Conservation (phyloP, 352 stramenopile species). For the Thalassiosira exigua region DNA sequence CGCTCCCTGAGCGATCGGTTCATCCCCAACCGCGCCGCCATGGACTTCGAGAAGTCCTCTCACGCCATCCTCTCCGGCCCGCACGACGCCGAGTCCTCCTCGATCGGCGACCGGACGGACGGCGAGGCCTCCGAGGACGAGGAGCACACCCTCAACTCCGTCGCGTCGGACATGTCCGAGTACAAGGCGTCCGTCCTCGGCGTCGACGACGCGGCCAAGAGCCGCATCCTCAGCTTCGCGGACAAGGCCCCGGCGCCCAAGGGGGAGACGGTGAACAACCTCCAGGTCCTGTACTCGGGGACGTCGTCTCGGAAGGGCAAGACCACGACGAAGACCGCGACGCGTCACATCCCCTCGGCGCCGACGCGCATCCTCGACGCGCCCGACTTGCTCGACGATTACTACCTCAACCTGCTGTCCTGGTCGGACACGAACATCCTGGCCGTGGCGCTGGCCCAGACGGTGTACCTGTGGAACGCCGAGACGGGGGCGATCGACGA, state of each 20-base stretch:
- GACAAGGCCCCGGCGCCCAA: constrained; percentile 94
- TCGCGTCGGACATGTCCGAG: constrained; percentile 51
- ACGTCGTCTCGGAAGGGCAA: constrained; percentile 79
- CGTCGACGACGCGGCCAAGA: constrained; percentile 53
- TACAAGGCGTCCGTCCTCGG: constrained; percentile 53
- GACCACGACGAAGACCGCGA: constrained; percentile 86
- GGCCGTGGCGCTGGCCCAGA: constrained; percentile 95
- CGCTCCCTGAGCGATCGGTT: constrained; percentile 83
- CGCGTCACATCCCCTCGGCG: constrained; percentile 94
- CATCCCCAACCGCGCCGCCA: constrained; percentile 87
- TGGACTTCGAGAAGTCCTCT: constrained; percentile 83
- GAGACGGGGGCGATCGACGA: constrained; percentile 95
- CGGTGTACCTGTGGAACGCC: constrained; percentile 99
- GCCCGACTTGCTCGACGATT: constrained; percentile 98
- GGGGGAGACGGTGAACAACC: constrained; percentile 94
- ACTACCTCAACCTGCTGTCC: constrained; percentile 99
- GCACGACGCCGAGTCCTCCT: constrained; percentile 35
- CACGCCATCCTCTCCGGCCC: constrained; percentile 54
- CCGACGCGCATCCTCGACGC: constrained; percentile 97
- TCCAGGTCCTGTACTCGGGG: constrained; percentile 95
- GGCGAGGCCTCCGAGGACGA: constrained; percentile 35
- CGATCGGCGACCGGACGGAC: constrained; percentile 53
- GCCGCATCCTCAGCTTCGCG: constrained; percentile 97
- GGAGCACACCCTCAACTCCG: constrained; percentile 49
- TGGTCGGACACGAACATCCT: constrained; percentile 97